Base-by-base conservation (phyloP, 257 asterid genomes). In the Coffea canephora region DNA sequence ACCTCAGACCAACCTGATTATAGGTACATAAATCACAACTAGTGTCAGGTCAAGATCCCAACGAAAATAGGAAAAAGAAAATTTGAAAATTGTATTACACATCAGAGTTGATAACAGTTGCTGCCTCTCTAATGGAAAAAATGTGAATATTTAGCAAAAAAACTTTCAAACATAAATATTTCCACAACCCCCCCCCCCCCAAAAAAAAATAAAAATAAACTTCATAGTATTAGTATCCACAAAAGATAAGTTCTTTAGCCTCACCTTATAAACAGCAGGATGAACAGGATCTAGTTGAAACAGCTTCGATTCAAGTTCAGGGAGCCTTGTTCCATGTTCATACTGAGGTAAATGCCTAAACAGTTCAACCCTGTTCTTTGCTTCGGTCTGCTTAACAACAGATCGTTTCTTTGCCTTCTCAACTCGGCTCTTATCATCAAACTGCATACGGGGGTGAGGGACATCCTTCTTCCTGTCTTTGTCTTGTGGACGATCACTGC, bases 381-480 rank as follows among this genome's bases (percentile, higher is more conserved):
- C 94, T 85, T 91, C 97, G 50, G 91, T 91, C 87, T 95, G 98
- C 84, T 92, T 95, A 50, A 95, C 97, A 5, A 93, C 95, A 1
- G 93, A 88, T 27, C 98, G 96, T 82, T 93, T 95, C 89, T 93
- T 93, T 69, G 98, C 98, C 91, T 95, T 95, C 82, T 90, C 98
- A 83, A 95, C 97, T 78, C 92, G 90, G 82, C 81, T 90, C 82
- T 88, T 88, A 76, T 95, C 99, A 80, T 95, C 99, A 89, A 95
- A 95, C 84, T 95, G 99, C 98, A 95, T 89, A 36, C 98, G 91
- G 0, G 99, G 99, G 86, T 92, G 98, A 80, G 97, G 99, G 74
- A 82, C 94, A 68, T 93, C 97, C 87, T 95, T 95, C 88, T 95
- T 95, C 88, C 96, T 90, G 83, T 95, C 98, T 90, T 95, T 95